Conservation (phyloP, 2,329 filamentous ascomycete species). For the Paecilomyces sp. region DNA sequence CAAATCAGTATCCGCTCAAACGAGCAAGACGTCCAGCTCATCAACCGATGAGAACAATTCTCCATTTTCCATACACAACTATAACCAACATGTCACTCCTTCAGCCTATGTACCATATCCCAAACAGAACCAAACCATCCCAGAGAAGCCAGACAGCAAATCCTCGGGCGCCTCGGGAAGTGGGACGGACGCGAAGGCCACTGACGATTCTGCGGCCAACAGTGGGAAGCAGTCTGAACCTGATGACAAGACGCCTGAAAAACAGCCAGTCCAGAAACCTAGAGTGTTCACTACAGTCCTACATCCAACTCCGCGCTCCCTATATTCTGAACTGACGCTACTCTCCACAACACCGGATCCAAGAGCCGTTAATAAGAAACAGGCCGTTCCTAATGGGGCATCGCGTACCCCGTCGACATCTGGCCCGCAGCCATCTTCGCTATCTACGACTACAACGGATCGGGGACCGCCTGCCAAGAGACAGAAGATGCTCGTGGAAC, state of each 20-base stretch:
- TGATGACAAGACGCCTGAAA: constrained; percentile 37
- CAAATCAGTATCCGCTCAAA: constrained; percentile 57
- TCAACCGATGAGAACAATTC: constrained; percentile 55
- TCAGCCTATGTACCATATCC: constrained; percentile 78
- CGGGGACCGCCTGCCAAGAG: constrained; percentile 54
- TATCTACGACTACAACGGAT: constrained; percentile 54
- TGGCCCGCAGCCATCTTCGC: constrained; percentile 60
- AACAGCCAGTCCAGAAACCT: constrained; percentile 43
- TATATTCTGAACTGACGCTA: constrained; percentile 68
- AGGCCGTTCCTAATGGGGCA: constrained; percentile 33
- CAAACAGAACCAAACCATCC: constrained; percentile 29
- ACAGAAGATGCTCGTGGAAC: constrained; percentile 72
- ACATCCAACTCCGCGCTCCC: constrained; percentile 70
- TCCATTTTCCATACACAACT: constrained; percentile 85
- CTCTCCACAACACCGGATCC: constrained; percentile 65
- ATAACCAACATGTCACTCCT: constrained; percentile 82
- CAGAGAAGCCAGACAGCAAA: constrained; percentile 20
- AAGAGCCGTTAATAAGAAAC: constrained; percentile 42
- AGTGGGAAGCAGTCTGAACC: constrained; percentile 48
- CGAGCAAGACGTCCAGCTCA: constrained; percentile 47
- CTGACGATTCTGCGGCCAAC: constrained; percentile 16
- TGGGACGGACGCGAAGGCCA: constrained; percentile 14
- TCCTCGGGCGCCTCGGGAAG: constrained; percentile 11
- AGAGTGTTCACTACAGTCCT: constrained; percentile 73
- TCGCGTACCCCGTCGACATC: constrained; percentile 37